A percentile compares a stretch with the other conserved stretches of the same genome.
phyloP scores from a whole-genome alignment of 257 asterid genomes.

The Solanum dulcamara region DNA sequence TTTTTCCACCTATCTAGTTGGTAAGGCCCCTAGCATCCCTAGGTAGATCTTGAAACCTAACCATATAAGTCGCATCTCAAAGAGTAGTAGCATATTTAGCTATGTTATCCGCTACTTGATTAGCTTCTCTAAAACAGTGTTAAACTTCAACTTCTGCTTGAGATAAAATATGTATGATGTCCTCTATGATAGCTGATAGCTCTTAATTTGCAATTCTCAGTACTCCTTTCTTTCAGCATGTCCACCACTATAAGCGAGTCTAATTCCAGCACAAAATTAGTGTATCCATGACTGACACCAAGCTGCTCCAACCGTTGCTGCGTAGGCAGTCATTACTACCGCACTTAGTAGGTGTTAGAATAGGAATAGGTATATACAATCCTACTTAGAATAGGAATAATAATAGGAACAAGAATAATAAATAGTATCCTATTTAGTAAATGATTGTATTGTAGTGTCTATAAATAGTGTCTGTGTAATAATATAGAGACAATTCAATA shows the following conservation, averaged over 20 bases:
- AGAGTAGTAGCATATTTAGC: background rate
- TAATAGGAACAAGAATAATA: too few species aligned
- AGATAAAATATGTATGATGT: background rate
- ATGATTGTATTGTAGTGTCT: too few species aligned
- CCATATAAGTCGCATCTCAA: background rate
- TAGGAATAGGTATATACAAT: too few species aligned
- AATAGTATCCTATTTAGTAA: too few species aligned
- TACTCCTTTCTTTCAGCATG: background rate
- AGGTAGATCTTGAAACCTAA: background rate
- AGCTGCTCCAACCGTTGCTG: background rate
- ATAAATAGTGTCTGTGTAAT: too few species aligned
- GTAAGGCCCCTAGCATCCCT: background rate
- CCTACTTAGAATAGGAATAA: too few species aligned
- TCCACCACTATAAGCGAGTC: background rate
- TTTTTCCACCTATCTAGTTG: background rate
- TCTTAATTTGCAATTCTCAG: background rate
- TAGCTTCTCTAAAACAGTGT: background rate
- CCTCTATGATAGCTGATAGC: too few species aligned
- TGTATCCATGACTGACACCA: background rate
- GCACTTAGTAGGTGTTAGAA: too few species aligned
- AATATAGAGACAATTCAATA: too few species aligned
- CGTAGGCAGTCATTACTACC: too few species aligned
- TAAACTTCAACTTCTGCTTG: background rate
- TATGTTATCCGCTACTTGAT: background rate
- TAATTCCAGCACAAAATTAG: background rate